phyloP scores from a whole-genome alignment of 75 land plant species.

The Adiantum capillusveneris region DNA sequence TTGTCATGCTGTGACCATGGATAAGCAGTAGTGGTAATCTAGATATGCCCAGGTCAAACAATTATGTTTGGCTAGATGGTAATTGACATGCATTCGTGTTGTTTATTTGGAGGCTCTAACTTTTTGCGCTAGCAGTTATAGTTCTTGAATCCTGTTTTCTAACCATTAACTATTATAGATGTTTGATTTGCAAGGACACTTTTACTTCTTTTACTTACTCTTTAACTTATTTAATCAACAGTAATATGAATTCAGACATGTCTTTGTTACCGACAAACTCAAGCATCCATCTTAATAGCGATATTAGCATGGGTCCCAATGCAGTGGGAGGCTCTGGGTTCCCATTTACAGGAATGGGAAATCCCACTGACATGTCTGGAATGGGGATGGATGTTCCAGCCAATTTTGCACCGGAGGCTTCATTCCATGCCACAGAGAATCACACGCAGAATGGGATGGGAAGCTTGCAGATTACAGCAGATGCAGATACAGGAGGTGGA shows the following conservation, averaged over 20 bases:
- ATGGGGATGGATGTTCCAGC: slow-evolving; percentile 65
- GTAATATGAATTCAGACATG: slow-evolving; percentile 16
- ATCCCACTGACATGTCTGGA: slow-evolving; percentile 71
- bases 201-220: no score
- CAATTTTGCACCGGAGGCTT: slow-evolving; percentile 46
- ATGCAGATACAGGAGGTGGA: slow-evolving; percentile 44
- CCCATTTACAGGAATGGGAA: slow-evolving; percentile 49
- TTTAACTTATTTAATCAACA: slow-evolving; percentile 16
- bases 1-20: no score
- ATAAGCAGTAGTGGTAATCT: no score
- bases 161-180: no score
- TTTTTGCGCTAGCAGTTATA: no score
- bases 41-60: no score
- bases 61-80: no score
- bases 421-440: slow-evolving; percentile 54
- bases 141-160: no score
- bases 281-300: slow-evolving; percentile 52
- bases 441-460: slow-evolving; percentile 41
- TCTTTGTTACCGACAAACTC: slow-evolving; percentile 33
- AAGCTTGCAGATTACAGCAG: slow-evolving; percentile 45
- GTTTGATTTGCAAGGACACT: no score
- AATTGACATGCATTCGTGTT: no score
- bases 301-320: slow-evolving; percentile 63
- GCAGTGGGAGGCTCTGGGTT: slow-evolving; percentile 62
- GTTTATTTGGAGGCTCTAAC: no score